Conservation (phyloP, 1,284 basidiomycete species). For the Anthracocystis panici-leucophaei region DNA sequence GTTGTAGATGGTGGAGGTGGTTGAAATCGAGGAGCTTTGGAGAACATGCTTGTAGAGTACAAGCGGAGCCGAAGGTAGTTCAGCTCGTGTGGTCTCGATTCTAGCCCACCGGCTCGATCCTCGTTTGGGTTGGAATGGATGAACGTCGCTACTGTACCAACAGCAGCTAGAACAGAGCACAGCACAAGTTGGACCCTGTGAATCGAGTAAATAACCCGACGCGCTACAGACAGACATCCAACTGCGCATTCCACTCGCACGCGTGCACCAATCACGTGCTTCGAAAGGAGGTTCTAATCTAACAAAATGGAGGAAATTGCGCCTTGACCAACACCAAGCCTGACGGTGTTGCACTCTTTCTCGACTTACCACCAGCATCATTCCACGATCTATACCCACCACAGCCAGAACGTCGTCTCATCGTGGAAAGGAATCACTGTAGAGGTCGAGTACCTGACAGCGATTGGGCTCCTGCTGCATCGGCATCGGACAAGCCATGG, state of each 20-base stretch:
- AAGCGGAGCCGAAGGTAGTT: conserved; percentile 3
- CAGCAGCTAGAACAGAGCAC: conserved; percentile 1
- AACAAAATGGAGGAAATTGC: conserved; percentile 12
- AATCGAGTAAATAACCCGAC: conserved; percentile 7
- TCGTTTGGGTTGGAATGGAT: not conserved
- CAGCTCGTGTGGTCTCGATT: not conserved
- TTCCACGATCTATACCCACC: not conserved
- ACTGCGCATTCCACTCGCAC: conserved; percentile 12
- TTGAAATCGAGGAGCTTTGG: conserved; percentile 14
- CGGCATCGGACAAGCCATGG: conserved; percentile 15
- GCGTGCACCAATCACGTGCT: conserved; percentile 35
- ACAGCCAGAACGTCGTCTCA: not conserved
- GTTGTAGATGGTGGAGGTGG: conserved; percentile 13
- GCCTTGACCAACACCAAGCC: conserved; percentile 18
- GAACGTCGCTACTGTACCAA: too few relatives aligned
- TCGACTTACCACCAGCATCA: not conserved
- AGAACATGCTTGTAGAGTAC: conserved; percentile 3
- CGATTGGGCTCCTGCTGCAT: not conserved
- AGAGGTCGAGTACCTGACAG: not conserved
- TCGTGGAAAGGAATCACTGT: not conserved
- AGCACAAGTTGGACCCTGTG: conserved; percentile 1
- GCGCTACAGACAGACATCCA: not conserved
- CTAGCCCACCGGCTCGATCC: not conserved
- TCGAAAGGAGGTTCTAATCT: not conserved
- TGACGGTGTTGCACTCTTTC: conserved; percentile 11